Percentiles rank a stretch among this genome's conserved stretches.
Evolutionary conservation across 768 basidiomycete genomes (phyloP).

Genomic region (Clitopilus hobsonii): DNA sequence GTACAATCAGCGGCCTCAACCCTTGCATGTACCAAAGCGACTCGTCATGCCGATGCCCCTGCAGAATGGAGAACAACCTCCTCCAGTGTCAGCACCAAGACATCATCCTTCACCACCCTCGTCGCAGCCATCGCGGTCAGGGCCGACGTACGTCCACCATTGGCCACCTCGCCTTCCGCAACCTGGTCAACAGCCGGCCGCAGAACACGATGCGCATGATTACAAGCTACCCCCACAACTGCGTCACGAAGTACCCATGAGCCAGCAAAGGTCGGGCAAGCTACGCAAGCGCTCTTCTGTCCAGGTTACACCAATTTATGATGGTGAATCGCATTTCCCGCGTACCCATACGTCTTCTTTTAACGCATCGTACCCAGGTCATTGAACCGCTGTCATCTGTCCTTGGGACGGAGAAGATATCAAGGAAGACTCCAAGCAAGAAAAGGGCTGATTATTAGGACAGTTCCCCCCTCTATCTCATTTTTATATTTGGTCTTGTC

Average conservation of each 20-base stretch:
- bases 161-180: conserved; percentile 11
- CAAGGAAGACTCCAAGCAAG: conserved; percentile 40
- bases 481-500: not conserved
- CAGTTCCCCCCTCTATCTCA: not conserved
- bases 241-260: conserved; percentile 16
- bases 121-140: conserved; percentile 6
- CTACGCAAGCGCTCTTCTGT: conserved; percentile 20
- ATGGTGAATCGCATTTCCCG: conserved; percentile 11
- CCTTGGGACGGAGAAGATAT: conserved; percentile 20
- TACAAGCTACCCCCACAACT: conserved; percentile 5
- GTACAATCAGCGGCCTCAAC: conserved; percentile 10
- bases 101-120: no score
- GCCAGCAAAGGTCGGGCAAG: conserved; percentile 16
- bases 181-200: conserved; percentile 4
- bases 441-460: conserved; percentile 28
- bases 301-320: conserved; percentile 10
- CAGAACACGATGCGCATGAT: not conserved
- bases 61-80: conserved; percentile 23
- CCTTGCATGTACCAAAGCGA: conserved; percentile 50
- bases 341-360: conserved; percentile 8
- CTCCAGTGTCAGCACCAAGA: conserved; percentile 11
- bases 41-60: conserved; percentile 75
- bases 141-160: conserved; percentile 3
- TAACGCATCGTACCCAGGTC: conserved; percentile 11
- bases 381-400: conserved; percentile 4